Base-by-base conservation (phyloP, 495 filamentous ascomycete species). In the Aspergillus diversus region DNA sequence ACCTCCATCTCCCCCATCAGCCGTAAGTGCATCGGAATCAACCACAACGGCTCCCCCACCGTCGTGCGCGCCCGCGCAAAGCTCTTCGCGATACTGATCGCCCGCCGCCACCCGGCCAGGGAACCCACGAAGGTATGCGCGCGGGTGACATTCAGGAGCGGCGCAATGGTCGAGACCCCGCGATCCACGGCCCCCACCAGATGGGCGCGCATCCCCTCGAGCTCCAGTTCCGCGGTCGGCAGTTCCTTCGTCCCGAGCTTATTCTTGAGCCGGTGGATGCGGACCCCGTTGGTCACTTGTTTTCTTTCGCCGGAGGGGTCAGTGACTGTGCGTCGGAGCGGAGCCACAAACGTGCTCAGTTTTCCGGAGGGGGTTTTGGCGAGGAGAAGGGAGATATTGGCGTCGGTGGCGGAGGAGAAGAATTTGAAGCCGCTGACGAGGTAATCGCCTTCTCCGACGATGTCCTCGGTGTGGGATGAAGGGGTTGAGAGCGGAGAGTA, bases 331-430 rank as follows among this genome's bases (percentile, higher is more conserved):
- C 67, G 72, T 31, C 83, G 79, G 69, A 87, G 85, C 0, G 90
- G 90, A 4, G 86, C 87, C 49, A 85, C 83, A 75, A 92, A 92
- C 3, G 87, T 83, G 62, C 82, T 86, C 0, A 92, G 75, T 17
- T 82, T 77, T 17, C 79, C 81, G 0, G 79, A 74, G 7, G 71
- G 61, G 0, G 86, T 89, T 61, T 83, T 84, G n/a, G 90, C 90
- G 4, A 93, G 83, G n/a, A 90, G 73, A 12, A 92, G 78, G 16
- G 87, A 78, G 77, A 90, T 85, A 57, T 90, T 78, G 2, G 87
- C 83, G 75, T 92, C 90, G 1, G 89, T 91, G 0, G 89, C 89
- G 0, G 84, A 88, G 4, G 87, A 90, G 73, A 93, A 92, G 83
- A 89, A 92, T 66, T 92, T 91, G 79, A 90, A 91, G 9, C 90